phyloP scores from a whole-genome alignment of 805 yeast genomes.

The Priceomyces carsonii region DNA sequence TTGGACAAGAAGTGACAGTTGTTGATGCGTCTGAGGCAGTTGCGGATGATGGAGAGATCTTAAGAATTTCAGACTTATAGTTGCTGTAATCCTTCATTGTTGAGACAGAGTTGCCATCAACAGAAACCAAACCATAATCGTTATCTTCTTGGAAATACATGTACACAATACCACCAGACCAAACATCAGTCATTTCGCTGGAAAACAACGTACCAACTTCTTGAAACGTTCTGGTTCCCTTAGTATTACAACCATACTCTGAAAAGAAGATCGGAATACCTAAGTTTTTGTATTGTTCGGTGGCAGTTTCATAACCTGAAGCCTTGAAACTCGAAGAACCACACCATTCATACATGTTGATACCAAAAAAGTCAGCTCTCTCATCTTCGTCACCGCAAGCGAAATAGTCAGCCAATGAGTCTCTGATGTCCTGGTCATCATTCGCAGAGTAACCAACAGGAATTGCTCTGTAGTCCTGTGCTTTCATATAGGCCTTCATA shows the following conservation, averaged over 20 bases:
- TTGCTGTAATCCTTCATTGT: conserved; percentile 61
- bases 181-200: conserved; percentile 77
- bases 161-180: conserved; percentile 94
- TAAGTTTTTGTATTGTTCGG: conserved; percentile 69
- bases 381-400: conserved; percentile 72
- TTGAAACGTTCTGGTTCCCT: conserved; percentile 71
- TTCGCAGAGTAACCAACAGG: conserved; percentile 95
- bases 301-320: conserved; percentile 73
- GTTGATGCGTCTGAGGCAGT: conserved; percentile 42
- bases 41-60: conserved; percentile 38
- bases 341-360: conserved; percentile 90
- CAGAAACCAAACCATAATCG: conserved; percentile 75
- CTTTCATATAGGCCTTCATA: conserved; percentile 69
- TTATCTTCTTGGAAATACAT: conserved; percentile 87
- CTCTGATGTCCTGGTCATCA: conserved; percentile 83
- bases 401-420: conserved; percentile 78
- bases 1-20: conserved; percentile 72
- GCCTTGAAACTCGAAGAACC: conserved; percentile 57
- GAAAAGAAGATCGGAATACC: conserved; percentile 83
- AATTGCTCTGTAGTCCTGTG: conserved; percentile 66
- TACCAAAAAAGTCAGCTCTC: conserved; percentile 77
- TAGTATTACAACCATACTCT: conserved; percentile 83
- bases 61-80: conserved; percentile 35
- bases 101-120: conserved; percentile 49
- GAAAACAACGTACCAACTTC: conserved; percentile 72